These are phyloP conservation scores for Clavispora vitiphila DNA, from an alignment of 805 yeast species.

Conservation along the genomic window DNA sequence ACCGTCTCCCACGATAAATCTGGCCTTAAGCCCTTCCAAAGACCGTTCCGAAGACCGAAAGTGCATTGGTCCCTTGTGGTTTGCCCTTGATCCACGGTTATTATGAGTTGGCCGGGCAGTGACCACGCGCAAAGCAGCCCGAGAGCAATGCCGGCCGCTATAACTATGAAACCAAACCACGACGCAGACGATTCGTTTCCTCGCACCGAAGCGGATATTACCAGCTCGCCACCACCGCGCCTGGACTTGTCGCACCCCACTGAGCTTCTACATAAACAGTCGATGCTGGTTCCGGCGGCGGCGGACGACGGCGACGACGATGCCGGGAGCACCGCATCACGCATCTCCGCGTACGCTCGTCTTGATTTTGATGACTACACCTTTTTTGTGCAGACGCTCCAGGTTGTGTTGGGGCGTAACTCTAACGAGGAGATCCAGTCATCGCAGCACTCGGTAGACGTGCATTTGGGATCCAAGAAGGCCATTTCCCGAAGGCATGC, in stretches of 20 bases:
- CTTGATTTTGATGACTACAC: constrained; percentile 90
- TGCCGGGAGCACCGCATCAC: constrained; percentile 11
- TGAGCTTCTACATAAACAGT: neutral
- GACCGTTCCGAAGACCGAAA: neutral
- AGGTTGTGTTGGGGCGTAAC: constrained; percentile 87
- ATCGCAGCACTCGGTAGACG: constrained; percentile 77
- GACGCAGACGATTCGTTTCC: neutral
- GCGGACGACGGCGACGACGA: constrained; percentile 2
- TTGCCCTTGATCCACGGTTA: neutral
- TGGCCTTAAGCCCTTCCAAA: neutral
- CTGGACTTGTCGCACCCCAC: neutral
- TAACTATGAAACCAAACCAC: neutral
- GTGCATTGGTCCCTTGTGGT: neutral
- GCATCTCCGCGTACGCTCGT: constrained; percentile 62
- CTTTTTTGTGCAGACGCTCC: constrained; percentile 93
- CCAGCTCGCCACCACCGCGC: neutral
- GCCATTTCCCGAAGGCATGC: constrained; percentile 95
- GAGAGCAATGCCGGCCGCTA: neutral
- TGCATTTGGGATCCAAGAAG: constrained; percentile 86
- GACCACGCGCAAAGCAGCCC: constrained; percentile 2
- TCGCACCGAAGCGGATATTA: neutral
- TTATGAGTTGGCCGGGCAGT: constrained; percentile 12
- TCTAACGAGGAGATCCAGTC: constrained; percentile 50
- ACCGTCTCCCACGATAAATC: neutral
- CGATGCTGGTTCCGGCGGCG: neutral